Evolutionary conservation across 805 yeast species (phyloP).

Genomic region (Komagataella populi): DNA sequence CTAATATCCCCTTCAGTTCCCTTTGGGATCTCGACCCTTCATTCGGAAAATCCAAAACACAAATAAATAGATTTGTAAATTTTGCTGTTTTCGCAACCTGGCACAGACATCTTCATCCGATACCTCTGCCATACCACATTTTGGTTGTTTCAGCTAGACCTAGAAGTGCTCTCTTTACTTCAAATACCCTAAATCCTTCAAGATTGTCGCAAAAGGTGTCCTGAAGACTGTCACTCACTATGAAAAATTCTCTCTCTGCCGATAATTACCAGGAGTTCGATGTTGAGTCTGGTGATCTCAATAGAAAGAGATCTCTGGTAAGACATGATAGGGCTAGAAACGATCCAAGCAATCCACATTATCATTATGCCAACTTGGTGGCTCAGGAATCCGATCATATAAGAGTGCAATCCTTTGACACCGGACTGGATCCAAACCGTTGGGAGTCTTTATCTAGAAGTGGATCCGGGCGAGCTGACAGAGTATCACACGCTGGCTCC

Average conservation of each 20-base stretch:
- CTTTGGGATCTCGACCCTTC: neutral
- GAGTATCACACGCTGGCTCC: neutral
- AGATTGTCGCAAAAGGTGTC: neutral
- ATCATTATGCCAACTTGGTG: constrained; percentile 64
- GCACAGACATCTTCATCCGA: neutral
- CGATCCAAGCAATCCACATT: constrained; percentile 22
- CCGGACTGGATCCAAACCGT: constrained; percentile 54
- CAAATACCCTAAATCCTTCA: neutral
- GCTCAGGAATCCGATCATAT: constrained; percentile 51
- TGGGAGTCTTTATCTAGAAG: neutral
- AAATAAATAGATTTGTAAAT: neutral
- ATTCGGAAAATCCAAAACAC: neutral
- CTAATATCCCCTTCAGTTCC: neutral
- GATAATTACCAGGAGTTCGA: constrained; percentile 7
- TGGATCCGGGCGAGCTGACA: neutral
- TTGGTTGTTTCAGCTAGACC: neutral
- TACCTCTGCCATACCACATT: neutral
- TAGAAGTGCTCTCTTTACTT: neutral
- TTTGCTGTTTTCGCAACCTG: neutral
- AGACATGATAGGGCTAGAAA: constrained; percentile 63
- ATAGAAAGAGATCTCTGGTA: constrained; percentile 58
- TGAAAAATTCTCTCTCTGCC: neutral
- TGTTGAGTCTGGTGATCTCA: constrained; percentile 19
- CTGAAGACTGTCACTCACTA: neutral
- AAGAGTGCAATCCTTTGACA: constrained; percentile 51